These are phyloP conservation scores for Chenopodium suecicum DNA, from an alignment of 148 eudicot genomes.

Conservation along the genomic window DNA sequence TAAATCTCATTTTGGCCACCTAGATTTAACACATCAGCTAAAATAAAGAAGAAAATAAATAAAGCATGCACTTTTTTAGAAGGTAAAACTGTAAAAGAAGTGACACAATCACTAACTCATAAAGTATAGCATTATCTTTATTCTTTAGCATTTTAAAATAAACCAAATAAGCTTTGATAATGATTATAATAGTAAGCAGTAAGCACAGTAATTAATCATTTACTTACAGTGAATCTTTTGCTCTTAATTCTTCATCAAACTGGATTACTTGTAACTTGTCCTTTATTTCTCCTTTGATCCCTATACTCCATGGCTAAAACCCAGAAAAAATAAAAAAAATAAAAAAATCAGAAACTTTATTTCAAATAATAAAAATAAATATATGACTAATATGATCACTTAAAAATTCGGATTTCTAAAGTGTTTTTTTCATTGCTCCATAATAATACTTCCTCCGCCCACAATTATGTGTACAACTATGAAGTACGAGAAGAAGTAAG, in stretches of 20 bases:
- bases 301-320: constrained; percentile 35
- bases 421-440: neutral
- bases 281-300: constrained; percentile 47
- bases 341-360: neutral
- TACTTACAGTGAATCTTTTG: constrained; percentile 60
- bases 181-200: neutral
- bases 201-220: constrained; percentile 8
- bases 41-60: neutral
- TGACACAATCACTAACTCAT: constrained; percentile 19
- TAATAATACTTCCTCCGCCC: neutral
- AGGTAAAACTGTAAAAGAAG: neutral
- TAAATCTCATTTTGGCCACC: constrained; percentile 2
- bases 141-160: neutral
- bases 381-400: no score
- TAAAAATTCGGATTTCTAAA: no score
- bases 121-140: constrained; percentile 1
- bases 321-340: neutral
- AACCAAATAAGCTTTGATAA: neutral
- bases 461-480: no score
- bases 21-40: constrained; percentile 14
- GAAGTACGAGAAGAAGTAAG: no score
- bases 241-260: constrained; percentile 55
- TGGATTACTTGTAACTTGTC: constrained; percentile 42
- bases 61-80: constrained; percentile 13
- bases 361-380: no score